Percentiles rank a stretch among this genome's conserved stretches.
phyloP scores from a whole-genome alignment of 345 rosid genomes.

The Erodium maritimum region DNA sequence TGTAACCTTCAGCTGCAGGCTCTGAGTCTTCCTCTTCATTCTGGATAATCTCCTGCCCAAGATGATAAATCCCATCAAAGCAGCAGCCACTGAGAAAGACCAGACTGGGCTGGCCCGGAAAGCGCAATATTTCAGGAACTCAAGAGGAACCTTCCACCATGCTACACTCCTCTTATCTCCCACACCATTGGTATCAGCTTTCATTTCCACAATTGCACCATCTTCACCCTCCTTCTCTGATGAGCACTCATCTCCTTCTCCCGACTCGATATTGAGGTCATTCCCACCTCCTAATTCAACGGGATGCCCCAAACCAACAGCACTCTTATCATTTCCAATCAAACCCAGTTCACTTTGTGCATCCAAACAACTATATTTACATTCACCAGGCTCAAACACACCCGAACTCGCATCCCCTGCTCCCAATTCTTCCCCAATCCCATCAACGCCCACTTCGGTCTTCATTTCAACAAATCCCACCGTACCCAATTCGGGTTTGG shows the following conservation, averaged over 20 bases:
- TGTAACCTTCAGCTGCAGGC: slow-evolving; percentile 71
- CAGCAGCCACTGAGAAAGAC: slow-evolving; percentile 88
- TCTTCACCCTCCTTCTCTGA: slow-evolving; percentile 1
- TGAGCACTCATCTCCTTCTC: slow-evolving; percentile 8
- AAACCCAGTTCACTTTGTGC: slow-evolving; percentile 14
- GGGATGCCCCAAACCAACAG: slow-evolving; percentile 1
- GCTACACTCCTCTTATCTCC: slow-evolving; percentile 28
- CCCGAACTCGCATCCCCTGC: slow-evolving; percentile 4
- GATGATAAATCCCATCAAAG: slow-evolving; percentile 67
- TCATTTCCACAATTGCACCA: slow-evolving; percentile 17
- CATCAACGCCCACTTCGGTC: slow-evolving; percentile 11
- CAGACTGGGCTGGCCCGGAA: slow-evolving; percentile 69
- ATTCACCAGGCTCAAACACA: slow-evolving; percentile 14
- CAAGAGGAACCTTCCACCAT: slow-evolving; percentile 93
- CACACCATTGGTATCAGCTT: slow-evolving; percentile 23
- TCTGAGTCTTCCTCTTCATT: slow-evolving; percentile 63
- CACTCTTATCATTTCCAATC: slow-evolving; percentile 9
- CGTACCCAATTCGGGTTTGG: slow-evolving; percentile 22
- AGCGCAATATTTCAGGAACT: slow-evolving; percentile 61
- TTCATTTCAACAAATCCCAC: slow-evolving; percentile 12
- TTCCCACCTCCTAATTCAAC: slow-evolving; percentile 9
- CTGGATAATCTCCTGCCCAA: slow-evolving; percentile 68
- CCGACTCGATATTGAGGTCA: slow-evolving; percentile 4
- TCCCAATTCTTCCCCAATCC: slow-evolving; percentile 14
- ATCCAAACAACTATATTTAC: slow-evolving; percentile 1